Evolutionary conservation across 305 asterid species (phyloP).

Genomic region (Solanum hybrid): DNA sequence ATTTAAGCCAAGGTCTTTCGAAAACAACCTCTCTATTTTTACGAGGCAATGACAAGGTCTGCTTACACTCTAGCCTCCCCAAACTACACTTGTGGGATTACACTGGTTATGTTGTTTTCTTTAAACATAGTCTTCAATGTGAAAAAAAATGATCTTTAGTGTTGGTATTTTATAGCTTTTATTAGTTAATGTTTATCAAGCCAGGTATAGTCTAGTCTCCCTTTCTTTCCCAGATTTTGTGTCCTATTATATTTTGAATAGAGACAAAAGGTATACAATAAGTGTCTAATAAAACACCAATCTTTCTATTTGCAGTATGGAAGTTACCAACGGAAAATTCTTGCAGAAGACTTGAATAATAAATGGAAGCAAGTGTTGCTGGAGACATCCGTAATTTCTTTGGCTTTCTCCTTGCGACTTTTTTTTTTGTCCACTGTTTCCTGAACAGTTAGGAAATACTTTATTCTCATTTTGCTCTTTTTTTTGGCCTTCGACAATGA

Average conservation of each 20-base stretch:
- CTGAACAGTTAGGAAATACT: not conserved
- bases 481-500: not conserved
- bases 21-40: not conserved
- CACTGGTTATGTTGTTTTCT: not conserved
- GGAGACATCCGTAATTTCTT: slow-evolving; percentile 44
- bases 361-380: slow-evolving; percentile 80
- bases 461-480: slow-evolving; percentile 3
- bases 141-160: not conserved
- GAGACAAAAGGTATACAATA: not conserved
- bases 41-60: not conserved
- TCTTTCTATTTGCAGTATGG: slow-evolving; percentile 51
- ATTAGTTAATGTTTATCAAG: not conserved
- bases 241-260: not conserved
- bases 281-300: not conserved
- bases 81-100: not conserved
- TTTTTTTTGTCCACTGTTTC: not conserved
- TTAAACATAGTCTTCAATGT: not conserved
- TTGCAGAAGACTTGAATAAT: slow-evolving; percentile 75
- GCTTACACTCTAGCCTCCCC: not conserved
- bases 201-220: not conserved
- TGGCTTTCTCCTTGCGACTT: not conserved
- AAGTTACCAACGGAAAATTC: slow-evolving; percentile 47
- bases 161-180: not conserved
- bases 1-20: not conserved
- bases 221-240: not conserved